Base-by-base conservation (phyloP, 176 grass and related monocot genomes). In the Juncus inflexus region DNA sequence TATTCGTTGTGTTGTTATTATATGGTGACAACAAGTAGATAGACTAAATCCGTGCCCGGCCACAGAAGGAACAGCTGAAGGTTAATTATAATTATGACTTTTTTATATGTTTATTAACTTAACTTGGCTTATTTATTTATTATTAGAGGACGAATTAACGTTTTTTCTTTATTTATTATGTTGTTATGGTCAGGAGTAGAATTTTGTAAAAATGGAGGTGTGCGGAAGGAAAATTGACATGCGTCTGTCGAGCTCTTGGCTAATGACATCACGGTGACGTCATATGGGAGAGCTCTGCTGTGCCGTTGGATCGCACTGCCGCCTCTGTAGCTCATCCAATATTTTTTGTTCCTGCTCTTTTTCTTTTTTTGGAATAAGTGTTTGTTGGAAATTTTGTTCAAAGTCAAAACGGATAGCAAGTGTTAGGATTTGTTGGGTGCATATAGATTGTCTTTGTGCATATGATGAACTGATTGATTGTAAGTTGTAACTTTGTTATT, bases 31-130 rank as follows among this genome's bases (percentile, higher is more conserved):
- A 28, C 19, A 1, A 28, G 19, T 28, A 28, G 19, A 28, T 28
- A 28, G 19, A 28, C 1, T 28, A 28, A 28, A 28, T 28, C 19
- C 19, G 19, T 28, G 19, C 19, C 19, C 19, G 19, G 19, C 19
- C 19, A 28, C 19, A 28, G 19, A 28, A 28, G 7, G 16, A 16
- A 65, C 62, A 65, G 61, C 7, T 65, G 7, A 28, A 15, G 0
- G 19, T 28, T 50, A 47, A 65, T 65, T 50, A 65, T 66, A 65
- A 35, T 65, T 16, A n/a, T n/a, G 10, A 16, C 62, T 64, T 10
- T 13, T 15, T 64, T 42, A 42, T 9, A 15, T 7, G 62, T 64
- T 45, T 45, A 13, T 65, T 11, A 19, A 50, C 62, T 45, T 43
- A 65, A 19, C 35, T 45, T 16, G 42, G 41, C 9, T 28, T 28